Percentiles rank a stretch among this genome's conserved stretches.
Conservation (phyloP, 129 eudicot species). For the Centaurea solstitialis region DNA sequence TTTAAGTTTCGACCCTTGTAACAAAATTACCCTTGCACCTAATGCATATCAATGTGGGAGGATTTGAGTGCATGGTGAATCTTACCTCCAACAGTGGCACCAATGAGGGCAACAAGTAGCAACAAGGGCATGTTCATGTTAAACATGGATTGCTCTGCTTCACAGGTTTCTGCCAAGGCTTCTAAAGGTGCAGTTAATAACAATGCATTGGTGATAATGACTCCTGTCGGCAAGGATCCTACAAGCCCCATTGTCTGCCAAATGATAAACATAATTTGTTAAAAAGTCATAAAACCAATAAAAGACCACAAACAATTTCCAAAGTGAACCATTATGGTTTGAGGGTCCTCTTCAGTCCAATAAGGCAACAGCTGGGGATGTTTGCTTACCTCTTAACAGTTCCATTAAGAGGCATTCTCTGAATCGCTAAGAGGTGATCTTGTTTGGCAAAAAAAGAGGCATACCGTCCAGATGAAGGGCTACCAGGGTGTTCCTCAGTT, state of each 20-base stretch:
- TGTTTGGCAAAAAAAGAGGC: too few species aligned
- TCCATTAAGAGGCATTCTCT: too few species aligned
- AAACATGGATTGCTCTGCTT: slow-evolving; percentile 53
- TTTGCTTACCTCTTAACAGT: too few species aligned
- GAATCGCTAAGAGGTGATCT: too few species aligned
- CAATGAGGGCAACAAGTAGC: slow-evolving; percentile 83
- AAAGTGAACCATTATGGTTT: not conserved
- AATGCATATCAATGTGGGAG: not conserved
- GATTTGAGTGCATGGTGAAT: slow-evolving; percentile 6
- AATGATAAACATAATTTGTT: slow-evolving; percentile 6
- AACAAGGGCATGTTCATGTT: slow-evolving; percentile 90
- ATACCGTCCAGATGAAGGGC: too few species aligned
- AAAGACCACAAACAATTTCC: not conserved
- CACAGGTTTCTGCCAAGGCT: slow-evolving; percentile 91
- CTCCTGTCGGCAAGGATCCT: slow-evolving; percentile 35
- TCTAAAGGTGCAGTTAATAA: slow-evolving; percentile 60
- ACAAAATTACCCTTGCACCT: not conserved
- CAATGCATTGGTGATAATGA: slow-evolving; percentile 48
- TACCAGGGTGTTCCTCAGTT: too few species aligned
- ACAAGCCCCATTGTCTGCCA: slow-evolving; percentile 44
- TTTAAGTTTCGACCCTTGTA: not conserved
- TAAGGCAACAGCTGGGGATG: too few species aligned
- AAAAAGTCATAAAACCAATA: not conserved
- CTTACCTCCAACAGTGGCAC: slow-evolving; percentile 99
- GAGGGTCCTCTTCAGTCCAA: not conserved